Conservation (phyloP, 2,329 filamentous ascomycete species). For the Cladosporium oxysporum region DNA sequence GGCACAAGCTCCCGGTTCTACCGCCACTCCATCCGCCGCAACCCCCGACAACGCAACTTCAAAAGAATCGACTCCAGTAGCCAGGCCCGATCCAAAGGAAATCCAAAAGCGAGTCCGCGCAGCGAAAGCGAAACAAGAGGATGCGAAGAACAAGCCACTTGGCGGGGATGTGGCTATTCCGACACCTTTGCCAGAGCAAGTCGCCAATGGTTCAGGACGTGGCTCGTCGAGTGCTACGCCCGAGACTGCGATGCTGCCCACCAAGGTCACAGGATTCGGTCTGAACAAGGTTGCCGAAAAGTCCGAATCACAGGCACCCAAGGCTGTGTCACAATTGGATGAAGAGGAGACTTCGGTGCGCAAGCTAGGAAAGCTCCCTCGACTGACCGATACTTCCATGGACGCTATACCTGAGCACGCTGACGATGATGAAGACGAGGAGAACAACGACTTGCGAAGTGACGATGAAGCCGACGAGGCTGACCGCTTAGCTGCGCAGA, state of each 20-base stretch:
- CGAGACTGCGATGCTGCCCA: slow-evolving; percentile 41
- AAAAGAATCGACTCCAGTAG: slow-evolving; percentile 61
- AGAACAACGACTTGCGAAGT: slow-evolving; percentile 74
- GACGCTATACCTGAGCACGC: slow-evolving; percentile 48
- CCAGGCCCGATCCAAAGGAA: slow-evolving; percentile 84
- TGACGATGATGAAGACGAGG: slow-evolving; percentile 51
- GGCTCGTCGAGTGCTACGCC: slow-evolving; percentile 35
- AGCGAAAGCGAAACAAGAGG: slow-evolving; percentile 51
- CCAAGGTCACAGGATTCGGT: slow-evolving; percentile 81
- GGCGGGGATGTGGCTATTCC: slow-evolving; percentile 56
- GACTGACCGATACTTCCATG: slow-evolving; percentile 56
- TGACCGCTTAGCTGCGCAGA: slow-evolving; percentile 76
- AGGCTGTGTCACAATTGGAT: slow-evolving; percentile 73
- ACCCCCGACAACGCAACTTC: slow-evolving; percentile 43
- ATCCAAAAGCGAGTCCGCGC: slow-evolving; percentile 77
- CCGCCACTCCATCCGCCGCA: slow-evolving; percentile 26
- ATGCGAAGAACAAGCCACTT: slow-evolving; percentile 44
- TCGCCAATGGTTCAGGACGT: slow-evolving; percentile 21
- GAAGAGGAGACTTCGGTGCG: slow-evolving; percentile 85
- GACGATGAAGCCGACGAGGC: slow-evolving; percentile 88
- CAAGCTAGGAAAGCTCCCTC: slow-evolving; percentile 87
- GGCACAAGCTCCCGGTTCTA: slow-evolving; percentile 24
- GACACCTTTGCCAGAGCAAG: slow-evolving; percentile 34
- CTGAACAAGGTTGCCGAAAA: slow-evolving; percentile 68
- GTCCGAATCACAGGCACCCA: slow-evolving; percentile 61